Base-by-base conservation (phyloP, 306 rosid species). In the Trichosanthes truncata region DNA sequence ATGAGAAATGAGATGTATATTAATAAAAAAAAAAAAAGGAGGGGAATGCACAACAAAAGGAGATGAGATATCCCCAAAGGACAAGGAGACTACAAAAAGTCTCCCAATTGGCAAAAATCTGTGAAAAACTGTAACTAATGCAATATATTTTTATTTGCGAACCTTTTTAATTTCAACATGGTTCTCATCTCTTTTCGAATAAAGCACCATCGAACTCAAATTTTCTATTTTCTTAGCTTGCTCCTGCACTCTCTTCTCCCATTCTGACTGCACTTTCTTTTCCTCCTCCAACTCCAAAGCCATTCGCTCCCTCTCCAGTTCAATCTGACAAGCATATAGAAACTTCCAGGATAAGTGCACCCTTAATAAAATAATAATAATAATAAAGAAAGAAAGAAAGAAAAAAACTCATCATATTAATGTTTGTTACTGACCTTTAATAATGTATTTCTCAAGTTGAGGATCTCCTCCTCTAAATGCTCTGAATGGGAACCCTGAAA, bases 241-340 rank as follows among this genome's bases (percentile, higher is more conserved):
- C 82, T 92, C 91, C 80, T 85, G 86, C 60, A 92, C 89, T 81
- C 86, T 88, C 86, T 91, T 95, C 85, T 95, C 95, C 89, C 92
- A 90, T 87, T 92, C 98, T 41, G 90, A 97, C 85, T 89, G 98
- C 60, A 93, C 85, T 84, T 91, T 92, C 87, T 91, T 92, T 85
- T 92, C 96, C 89, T 91, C 97, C 87, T 91, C 97, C 85, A 95
- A 85, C 84, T 95, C 97, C 92, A 95, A 84, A 80, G 98, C 97
- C 80, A 95, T 95, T 59, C 97, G 94, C 80, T 95, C 98, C 84
- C 96, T 91, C 85, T 92, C 98, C 78, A 92, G 83, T 87, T 95
- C 98, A 68, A 87, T 92, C 98, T 92, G 84, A 62, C 60, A 81
- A 57, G 67, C 65, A 84, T 80, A 77, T 18, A 20, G 41, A 69